phyloP scores from a whole-genome alignment of 2,329 filamentous ascomycete genomes.

The Fusarium drepaniforme region DNA sequence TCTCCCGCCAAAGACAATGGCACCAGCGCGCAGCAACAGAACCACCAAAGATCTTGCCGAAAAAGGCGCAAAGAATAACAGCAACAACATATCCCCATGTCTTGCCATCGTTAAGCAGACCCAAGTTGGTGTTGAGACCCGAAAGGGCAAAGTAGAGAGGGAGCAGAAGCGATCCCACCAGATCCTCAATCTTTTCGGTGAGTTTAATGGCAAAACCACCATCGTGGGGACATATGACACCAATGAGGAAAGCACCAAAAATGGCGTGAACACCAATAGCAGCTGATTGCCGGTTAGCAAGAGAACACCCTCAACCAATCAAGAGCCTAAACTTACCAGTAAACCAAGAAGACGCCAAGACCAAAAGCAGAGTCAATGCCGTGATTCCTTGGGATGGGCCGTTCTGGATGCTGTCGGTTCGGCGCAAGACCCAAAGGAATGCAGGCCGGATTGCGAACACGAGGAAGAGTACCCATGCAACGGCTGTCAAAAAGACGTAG shows the following conservation, averaged over 20 bases:
- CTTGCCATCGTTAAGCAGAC: conserved; percentile 82
- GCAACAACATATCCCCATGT: conserved; percentile 93
- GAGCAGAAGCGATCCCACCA: conserved; percentile 85
- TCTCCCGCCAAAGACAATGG: conserved; percentile 90
- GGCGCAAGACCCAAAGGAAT: conserved; percentile 80
- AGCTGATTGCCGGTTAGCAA: conserved; percentile 16
- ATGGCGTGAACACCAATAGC: conserved; percentile 95
- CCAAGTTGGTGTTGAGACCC: conserved; percentile 88
- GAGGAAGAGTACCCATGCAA: conserved; percentile 83
- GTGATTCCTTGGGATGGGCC: conserved; percentile 90
- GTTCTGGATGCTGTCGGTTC: conserved; percentile 84
- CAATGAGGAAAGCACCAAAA: conserved; percentile 92
- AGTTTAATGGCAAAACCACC: conserved; percentile 91
- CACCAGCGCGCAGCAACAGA: conserved; percentile 77
- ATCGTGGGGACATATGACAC: conserved; percentile 90
- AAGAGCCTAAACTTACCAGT: conserved; percentile 61
- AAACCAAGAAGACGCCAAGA: conserved; percentile 85
- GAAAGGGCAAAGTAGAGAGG: conserved; percentile 96
- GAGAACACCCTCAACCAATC: not conserved
- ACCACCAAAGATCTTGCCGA: conserved; percentile 87
- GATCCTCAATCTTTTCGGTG: conserved; percentile 94
- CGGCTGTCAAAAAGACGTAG: conserved; percentile 82
- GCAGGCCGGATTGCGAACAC: conserved; percentile 78
- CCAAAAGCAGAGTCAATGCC: conserved; percentile 83
- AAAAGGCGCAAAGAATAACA: conserved; percentile 84